These are phyloP conservation scores for Schizosaccharomyces japonicus DNA, from an alignment of 805 yeast genomes.

Conservation along the genomic window DNA sequence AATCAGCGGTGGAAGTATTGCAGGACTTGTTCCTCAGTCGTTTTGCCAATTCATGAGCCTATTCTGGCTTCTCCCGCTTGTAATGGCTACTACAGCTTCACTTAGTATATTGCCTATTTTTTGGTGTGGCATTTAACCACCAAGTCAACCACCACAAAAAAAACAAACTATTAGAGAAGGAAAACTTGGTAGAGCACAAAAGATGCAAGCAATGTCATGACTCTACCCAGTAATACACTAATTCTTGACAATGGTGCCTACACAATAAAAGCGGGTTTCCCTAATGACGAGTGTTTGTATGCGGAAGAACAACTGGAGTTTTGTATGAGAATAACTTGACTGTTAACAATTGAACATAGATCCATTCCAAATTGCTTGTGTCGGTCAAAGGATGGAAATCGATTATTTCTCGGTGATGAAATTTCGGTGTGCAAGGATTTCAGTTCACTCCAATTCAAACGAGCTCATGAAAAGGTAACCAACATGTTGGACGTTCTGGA, in stretches of 20 bases:
- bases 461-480: conserved; percentile 49
- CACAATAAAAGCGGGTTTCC: conserved; percentile 42
- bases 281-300: conserved; percentile 16
- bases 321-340: neutral
- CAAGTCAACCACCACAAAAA: no score
- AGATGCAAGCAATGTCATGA: neutral
- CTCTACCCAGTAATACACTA: neutral
- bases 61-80: no score
- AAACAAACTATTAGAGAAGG: no score
- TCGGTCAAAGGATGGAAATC: conserved; percentile 44
- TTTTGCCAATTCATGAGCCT: no score
- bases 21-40: no score
- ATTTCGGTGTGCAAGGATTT: conserved; percentile 37
- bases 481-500: no score
- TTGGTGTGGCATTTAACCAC: no score
- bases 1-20: no score
- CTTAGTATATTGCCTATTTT: no score
- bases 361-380: conserved; percentile 46
- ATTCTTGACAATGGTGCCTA: conserved; percentile 79
- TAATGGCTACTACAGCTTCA: no score
- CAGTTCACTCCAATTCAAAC: conserved; percentile 43
- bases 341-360: conserved; percentile 17
- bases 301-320: neutral
- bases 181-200: no score
- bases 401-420: conserved; percentile 50